Evolutionary conservation across 371 early-diverging fungal species (phyloP).

Genomic region (Saksenaea oblongispora): DNA sequence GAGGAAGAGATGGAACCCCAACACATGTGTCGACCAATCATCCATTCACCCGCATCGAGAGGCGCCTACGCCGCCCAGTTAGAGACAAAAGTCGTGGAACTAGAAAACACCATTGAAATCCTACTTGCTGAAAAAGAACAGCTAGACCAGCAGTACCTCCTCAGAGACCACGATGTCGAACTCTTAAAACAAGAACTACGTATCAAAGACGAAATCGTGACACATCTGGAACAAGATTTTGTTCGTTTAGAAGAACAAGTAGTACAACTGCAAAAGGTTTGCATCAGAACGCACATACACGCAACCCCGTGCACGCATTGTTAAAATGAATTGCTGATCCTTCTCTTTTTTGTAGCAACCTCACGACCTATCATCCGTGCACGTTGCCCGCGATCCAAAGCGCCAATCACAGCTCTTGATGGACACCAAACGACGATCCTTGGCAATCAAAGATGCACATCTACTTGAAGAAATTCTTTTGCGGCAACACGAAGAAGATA

Average conservation of each 20-base stretch:
- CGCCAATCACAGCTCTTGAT: conserved; percentile 50
- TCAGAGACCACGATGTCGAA: conserved; percentile 6
- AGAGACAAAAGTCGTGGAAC: conserved; percentile 24
- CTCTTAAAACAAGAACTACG: conserved; percentile 15
- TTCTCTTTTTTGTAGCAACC: neutral
- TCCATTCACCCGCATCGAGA: conserved; percentile 34
- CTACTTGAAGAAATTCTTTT: conserved; percentile 41
- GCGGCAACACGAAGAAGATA: conserved; percentile 10
- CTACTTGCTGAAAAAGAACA: conserved; percentile 1
- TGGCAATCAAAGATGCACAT: conserved; percentile 47
- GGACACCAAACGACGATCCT: conserved; percentile 50
- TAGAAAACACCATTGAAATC: conserved; percentile 27
- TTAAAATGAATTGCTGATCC: neutral
- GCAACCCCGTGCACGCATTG: neutral
- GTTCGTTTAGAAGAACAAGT: conserved; percentile 11
- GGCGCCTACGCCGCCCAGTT: conserved; percentile 35
- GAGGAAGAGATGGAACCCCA: conserved; percentile 35
- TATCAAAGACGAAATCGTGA: conserved; percentile 12
- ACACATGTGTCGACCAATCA: conserved; percentile 43
- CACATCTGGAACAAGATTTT: conserved; percentile 15
- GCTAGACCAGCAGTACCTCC: neutral
- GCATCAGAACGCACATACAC: neutral
- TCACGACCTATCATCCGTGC: neutral
- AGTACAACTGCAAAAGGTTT: conserved; percentile 11
- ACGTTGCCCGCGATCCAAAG: conserved; percentile 21